These are phyloP conservation scores for Coemansia sp. DNA, from an alignment of 192 early-diverging fungal genomes.

Conservation along the genomic window DNA sequence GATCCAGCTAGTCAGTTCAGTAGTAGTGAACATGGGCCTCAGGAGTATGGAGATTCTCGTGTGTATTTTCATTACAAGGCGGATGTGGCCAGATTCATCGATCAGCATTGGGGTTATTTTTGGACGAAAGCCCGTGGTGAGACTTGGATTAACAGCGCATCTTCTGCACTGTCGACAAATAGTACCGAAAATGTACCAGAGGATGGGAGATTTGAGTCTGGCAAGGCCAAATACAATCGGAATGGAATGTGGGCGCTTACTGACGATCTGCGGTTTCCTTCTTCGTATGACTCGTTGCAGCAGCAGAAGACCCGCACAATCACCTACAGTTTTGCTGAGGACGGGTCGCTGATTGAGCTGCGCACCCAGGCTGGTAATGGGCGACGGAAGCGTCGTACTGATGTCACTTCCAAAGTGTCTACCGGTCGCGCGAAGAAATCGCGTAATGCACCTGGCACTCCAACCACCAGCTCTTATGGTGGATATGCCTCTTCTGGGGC, in stretches of 20 bases:
- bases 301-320: slow-evolving; percentile 53
- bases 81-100: slow-evolving; percentile 67
- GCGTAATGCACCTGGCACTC: slow-evolving; percentile 11
- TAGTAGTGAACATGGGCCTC: slow-evolving; percentile 52
- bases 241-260: slow-evolving; percentile 58
- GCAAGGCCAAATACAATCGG: slow-evolving; percentile 58
- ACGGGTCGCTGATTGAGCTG: slow-evolving; percentile 51
- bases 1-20: slow-evolving; percentile 44
- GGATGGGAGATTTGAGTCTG: slow-evolving; percentile 57
- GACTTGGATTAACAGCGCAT: slow-evolving; percentile 66
- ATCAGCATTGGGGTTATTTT: slow-evolving; percentile 65
- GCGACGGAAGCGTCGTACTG: slow-evolving; percentile 46
- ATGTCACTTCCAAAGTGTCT: slow-evolving; percentile 13
- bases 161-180: slow-evolving; percentile 58
- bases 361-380: slow-evolving; percentile 35
- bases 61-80: slow-evolving; percentile 58
- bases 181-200: slow-evolving; percentile 56
- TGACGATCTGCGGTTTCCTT: slow-evolving; percentile 49
- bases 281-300: slow-evolving; percentile 55
- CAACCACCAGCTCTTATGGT: slow-evolving; percentile 4
- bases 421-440: slow-evolving; percentile 34
- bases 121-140: slow-evolving; percentile 62
- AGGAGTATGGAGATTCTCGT: slow-evolving; percentile 52
- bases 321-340: slow-evolving; percentile 54
- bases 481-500: neutral